Base-by-base conservation (phyloP, 768 basidiomycete genomes). In the Trametes villosa region DNA sequence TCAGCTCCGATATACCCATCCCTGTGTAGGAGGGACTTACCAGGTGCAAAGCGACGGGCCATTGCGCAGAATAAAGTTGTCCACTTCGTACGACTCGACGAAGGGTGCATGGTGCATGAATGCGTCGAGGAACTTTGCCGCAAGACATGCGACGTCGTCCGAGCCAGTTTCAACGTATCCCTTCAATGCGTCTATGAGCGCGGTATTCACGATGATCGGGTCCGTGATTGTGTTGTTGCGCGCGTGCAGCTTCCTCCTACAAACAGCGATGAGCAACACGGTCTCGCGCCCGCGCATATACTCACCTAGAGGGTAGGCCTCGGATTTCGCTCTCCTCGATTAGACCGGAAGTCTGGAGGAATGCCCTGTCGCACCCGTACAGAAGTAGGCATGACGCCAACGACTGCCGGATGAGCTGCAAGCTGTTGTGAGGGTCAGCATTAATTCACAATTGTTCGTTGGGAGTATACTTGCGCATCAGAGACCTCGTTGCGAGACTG, bases 11-110 rank as follows among this genome's bases (percentile, higher is more conserved):
- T 7, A 9, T 13, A n/a, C 4, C 11, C 20, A 7, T 12, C 9
- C 18, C 9, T 26, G 24, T 24, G 9, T 15, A 26, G 4, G 33
- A 38, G 11, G 8, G 9, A 49, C 79, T 59, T 68, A 91, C 90
- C 88, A 89, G 29, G 75, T 70, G 26, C 81, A 79, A n/a, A 92
- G 74, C 18, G 84, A 69, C 41, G 73, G 71, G 13, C 82, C 85
- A 63, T 90, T 89, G 47, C 83, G 80, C 31, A 90, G 70, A 30
- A 91, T 80, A 65, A 91, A 90, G 68, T 89, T 88, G 66, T 90
- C 88, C 2, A 88, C 78, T 72, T 90, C 90, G 64, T 87, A 81
- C 1, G 83, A 69, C 65, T 88, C 86, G 55, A 92, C 68, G 40
- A 84, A 79, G 1, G 84, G 79, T 2, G 87, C 81, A 41, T 86